Base-by-base conservation (phyloP, 78 protist species). In the Neovahlkampfia damariscottae region DNA sequence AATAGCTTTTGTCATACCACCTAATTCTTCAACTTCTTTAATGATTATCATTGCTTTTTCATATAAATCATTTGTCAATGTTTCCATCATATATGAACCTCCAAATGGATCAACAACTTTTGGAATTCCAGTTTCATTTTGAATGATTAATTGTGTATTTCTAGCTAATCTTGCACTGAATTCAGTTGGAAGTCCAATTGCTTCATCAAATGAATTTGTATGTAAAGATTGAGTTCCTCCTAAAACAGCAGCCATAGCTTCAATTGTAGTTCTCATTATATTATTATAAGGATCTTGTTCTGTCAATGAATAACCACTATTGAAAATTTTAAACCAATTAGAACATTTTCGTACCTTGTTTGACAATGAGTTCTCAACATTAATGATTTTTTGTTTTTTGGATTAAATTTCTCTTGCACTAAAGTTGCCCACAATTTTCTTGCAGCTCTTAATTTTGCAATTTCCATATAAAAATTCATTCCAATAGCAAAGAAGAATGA, bases 201-300 rank as follows among this genome's bases (percentile, higher is more conserved):
- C 99, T 62, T 95, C 96, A 70, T 90, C 93, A 1, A 91, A 69
- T 38, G 93, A 72, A 78, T 91, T 91, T 3, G 94, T 94, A 86
- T 96, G 97, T 32, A 96, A 85, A 19, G 87, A 74, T 84, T 96
- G 99, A 10, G 97, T 92, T 35, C 98, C 97, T n/a, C 96, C 99
- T 29, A 95, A 79, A 29, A 84, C 87, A 2, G 99, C 98, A 2
- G 98, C 96, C 96, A 96, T 91, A 1, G 98, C 99, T 76, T 96
- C 99, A 28, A 96, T 81, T 1, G 99, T 96, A 8, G 99, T 96
- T 67, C 99, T 90, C 70, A 96, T 75, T 38, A 96, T 79, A 83
- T 94, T 94, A 86, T 94, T 91, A 81, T 82, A 87, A 67, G 95
- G 93, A 30, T 93, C 95, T 72, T 96, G 99, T 69, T 89, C 98